Evolutionary conservation across 768 basidiomycete genomes (phyloP).

Genomic region (Collybia sordida): DNA sequence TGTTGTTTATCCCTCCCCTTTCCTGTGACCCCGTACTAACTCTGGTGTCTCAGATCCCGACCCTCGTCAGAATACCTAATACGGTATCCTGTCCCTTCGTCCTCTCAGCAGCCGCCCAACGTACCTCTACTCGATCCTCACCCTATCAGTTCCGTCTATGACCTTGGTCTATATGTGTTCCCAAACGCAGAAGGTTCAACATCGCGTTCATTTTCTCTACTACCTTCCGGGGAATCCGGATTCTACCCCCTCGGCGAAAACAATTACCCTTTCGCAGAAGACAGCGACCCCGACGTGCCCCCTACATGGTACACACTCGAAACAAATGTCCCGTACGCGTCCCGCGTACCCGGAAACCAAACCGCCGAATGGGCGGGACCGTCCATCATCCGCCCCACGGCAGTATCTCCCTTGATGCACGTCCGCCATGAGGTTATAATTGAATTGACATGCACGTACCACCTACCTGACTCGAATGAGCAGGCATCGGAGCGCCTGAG

Average conservation of each 20-base stretch:
- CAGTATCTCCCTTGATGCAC: slow-evolving; percentile 53
- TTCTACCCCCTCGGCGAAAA: slow-evolving; percentile 47
- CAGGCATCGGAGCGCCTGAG: slow-evolving; percentile 31
- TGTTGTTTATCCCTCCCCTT: too few relatives aligned
- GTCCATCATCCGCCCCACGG: slow-evolving; percentile 42
- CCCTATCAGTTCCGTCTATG: slow-evolving; percentile 51
- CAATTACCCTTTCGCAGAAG: slow-evolving; percentile 48
- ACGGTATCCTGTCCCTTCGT: slow-evolving; percentile 56
- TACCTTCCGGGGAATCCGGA: slow-evolving; percentile 46
- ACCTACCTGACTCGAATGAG: slow-evolving; percentile 34
- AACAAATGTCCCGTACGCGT: slow-evolving; percentile 48
- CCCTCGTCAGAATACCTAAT: slow-evolving; percentile 40
- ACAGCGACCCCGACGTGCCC: slow-evolving; percentile 26
- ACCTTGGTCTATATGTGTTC: slow-evolving; percentile 38
- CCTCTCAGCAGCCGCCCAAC: slow-evolving; percentile 61
- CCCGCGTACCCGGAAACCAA: slow-evolving; percentile 22
- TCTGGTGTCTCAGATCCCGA: slow-evolving; percentile 32
- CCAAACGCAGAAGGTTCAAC: slow-evolving; percentile 19
- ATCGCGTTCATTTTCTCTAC: slow-evolving; percentile 45
- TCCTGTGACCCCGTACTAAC: slow-evolving; percentile 12
- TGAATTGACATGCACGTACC: slow-evolving; percentile 57
- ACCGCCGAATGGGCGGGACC: slow-evolving; percentile 38
- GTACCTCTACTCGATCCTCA: slow-evolving; percentile 56
- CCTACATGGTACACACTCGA: slow-evolving; percentile 63
- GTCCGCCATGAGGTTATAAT: slow-evolving; percentile 56